These are phyloP conservation scores for Cordyceps cateniannulata DNA, from an alignment of 2,329 filamentous ascomycete species.

Conservation along the genomic window DNA sequence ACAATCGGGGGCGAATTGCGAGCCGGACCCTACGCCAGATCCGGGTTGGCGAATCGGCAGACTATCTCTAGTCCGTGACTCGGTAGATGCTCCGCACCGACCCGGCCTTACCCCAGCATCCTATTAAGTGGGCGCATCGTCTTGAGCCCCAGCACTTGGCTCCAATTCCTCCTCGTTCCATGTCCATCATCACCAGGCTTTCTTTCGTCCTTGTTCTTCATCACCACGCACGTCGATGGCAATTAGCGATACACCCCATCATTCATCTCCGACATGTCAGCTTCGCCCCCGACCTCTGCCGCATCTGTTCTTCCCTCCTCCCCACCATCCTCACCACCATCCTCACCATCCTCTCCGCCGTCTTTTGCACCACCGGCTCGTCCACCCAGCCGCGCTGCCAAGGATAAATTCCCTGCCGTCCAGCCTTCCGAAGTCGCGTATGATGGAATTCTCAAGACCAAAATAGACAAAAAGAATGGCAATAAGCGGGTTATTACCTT, in stretches of 20 bases:
- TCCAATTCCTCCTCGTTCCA: too few species aligned
- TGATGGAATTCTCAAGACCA: neutral
- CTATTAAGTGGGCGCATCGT: too few species aligned
- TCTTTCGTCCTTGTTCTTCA: too few species aligned
- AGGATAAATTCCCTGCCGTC: slow-evolving; percentile 16
- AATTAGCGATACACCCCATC: neutral
- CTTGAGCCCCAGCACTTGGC: too few species aligned
- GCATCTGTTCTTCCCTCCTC: neutral
- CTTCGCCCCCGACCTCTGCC: neutral
- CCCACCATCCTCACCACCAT: neutral
- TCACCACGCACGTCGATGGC: neutral
- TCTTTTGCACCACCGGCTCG: neutral
- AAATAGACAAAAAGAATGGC: neutral
- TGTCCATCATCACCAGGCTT: too few species aligned
- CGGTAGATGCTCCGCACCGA: too few species aligned
- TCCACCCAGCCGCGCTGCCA: neutral
- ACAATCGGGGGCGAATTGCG: too few species aligned
- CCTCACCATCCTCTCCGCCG: neutral
- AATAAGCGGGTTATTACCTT: neutral
- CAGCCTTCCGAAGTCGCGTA: neutral
- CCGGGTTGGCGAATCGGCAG: too few species aligned
- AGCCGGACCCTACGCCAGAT: too few species aligned
- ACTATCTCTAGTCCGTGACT: too few species aligned
- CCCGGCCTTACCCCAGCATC: too few species aligned
- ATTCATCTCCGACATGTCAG: neutral